phyloP scores from a whole-genome alignment of 805 yeast genomes.

The Barnettozyma pratensis region DNA sequence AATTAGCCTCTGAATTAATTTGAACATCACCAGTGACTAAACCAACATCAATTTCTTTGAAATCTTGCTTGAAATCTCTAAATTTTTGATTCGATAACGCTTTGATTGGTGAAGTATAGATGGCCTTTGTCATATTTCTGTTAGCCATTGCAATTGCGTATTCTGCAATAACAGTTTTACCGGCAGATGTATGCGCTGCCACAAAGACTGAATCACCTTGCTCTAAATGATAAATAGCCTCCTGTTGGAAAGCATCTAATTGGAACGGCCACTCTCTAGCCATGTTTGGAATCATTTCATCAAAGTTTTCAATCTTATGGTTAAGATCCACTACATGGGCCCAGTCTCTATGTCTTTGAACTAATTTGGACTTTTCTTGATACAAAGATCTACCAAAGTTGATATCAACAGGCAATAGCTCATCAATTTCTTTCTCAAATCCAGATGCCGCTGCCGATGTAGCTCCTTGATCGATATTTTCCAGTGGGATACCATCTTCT shows the following conservation, averaged over 20 bases:
- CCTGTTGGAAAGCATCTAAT: conserved; percentile 91
- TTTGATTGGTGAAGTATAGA: conserved; percentile 93
- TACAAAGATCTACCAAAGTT: conserved; percentile 38
- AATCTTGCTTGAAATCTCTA: conserved; percentile 77
- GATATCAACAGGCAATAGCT: conserved; percentile 45
- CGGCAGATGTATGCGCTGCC: conserved; percentile 98
- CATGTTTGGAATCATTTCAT: conserved; percentile 85
- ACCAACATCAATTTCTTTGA: conserved; percentile 83
- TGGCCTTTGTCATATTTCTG: conserved; percentile 93
- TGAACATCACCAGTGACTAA: conserved; percentile 97
- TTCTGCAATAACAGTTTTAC: conserved; percentile 97
- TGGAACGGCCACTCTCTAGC: conserved; percentile 95
- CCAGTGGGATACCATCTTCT: conserved; percentile 5
- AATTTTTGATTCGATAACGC: conserved; percentile 88
- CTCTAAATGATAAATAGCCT: conserved; percentile 92
- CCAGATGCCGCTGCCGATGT: conserved; percentile 2
- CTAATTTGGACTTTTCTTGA: conserved; percentile 16
- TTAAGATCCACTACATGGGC: conserved; percentile 91
- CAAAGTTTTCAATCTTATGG: conserved; percentile 77
- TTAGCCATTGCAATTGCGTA: conserved; percentile 97
- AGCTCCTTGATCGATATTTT: not conserved
- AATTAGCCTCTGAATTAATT: conserved; percentile 92
- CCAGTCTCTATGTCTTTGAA: conserved; percentile 58
- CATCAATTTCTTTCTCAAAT: conserved; percentile 39
- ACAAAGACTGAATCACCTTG: conserved; percentile 98